Conservation (phyloP, 2,329 filamentous ascomycete species). For the Eutypella sp. region DNA sequence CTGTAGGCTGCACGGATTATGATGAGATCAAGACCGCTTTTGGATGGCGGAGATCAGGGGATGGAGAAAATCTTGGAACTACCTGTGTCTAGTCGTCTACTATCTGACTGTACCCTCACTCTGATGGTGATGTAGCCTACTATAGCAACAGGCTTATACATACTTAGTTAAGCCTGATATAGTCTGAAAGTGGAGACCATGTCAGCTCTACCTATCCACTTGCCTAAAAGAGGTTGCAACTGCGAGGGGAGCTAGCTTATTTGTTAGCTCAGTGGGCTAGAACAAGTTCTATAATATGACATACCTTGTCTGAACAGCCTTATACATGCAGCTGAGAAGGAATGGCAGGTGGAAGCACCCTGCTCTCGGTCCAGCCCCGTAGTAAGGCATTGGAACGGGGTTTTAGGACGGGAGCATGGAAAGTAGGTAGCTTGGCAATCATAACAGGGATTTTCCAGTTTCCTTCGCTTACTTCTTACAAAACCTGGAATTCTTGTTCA, state of each 20-base stretch:
- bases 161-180: too few species aligned
- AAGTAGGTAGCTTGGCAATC: neutral
- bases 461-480: too few species aligned
- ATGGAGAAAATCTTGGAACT: too few species aligned
- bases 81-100: too few species aligned
- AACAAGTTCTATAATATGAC: neutral
- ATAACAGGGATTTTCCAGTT: neutral
- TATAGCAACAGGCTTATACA: too few species aligned
- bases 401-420: neutral
- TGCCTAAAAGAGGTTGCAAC: neutral
- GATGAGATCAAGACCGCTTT: too few species aligned
- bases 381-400: neutral
- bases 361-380: neutral
- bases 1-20: too few species aligned
- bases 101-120: too few species aligned
- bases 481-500: neutral
- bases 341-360: neutral
- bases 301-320: neutral
- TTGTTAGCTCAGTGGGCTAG: neutral
- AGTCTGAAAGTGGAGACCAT: neutral
- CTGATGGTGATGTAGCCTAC: too few species aligned
- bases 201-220: neutral
- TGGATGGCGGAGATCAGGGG: too few species aligned
- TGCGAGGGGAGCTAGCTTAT: neutral
- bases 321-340: neutral